phyloP scores from a whole-genome alignment of 495 filamentous ascomycete species.

The Zalerion maritima region DNA sequence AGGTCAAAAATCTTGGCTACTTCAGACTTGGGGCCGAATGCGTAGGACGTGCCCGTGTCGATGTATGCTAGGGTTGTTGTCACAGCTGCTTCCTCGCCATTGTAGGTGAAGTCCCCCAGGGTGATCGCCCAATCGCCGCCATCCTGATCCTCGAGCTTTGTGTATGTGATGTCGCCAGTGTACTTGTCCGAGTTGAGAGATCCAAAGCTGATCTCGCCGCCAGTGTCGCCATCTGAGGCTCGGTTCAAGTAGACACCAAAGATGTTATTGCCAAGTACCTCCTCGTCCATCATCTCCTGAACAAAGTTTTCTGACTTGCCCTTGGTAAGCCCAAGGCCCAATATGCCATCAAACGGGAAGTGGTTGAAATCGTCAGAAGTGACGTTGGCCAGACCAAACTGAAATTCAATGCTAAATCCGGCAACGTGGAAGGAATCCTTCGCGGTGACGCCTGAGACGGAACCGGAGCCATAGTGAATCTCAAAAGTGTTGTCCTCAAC shows the following conservation, averaged over 20 bases:
- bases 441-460: conserved; percentile 45
- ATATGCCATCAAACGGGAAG: conserved; percentile 79
- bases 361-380: conserved; percentile 53
- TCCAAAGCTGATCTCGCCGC: conserved; percentile 69
- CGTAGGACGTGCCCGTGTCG: conserved; percentile 69
- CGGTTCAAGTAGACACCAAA: conserved; percentile 55
- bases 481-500: conserved; percentile 32
- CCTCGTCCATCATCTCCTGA: conserved; percentile 40
- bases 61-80: conserved; percentile 46
- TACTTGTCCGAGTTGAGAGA: conserved; percentile 48
- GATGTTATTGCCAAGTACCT: conserved; percentile 45
- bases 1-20: conserved; percentile 47
- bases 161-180: conserved; percentile 50
- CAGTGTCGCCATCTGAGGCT: conserved; percentile 43
- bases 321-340: conserved; percentile 51
- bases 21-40: conserved; percentile 51
- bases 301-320: conserved; percentile 45
- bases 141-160: conserved; percentile 22
- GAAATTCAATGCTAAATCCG: conserved; percentile 41
- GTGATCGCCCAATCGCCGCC: conserved; percentile 51
- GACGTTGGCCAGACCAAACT: conserved; percentile 53
- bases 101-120: conserved; percentile 44
- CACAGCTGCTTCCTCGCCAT: conserved; percentile 37
- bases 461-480: conserved; percentile 59
- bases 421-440: conserved; percentile 52